A percentile compares a stretch with the other conserved stretches of the same genome.
These are phyloP conservation scores for Rubia tinctorum DNA, from an alignment of 305 asterid genomes.

Conservation along the genomic window DNA sequence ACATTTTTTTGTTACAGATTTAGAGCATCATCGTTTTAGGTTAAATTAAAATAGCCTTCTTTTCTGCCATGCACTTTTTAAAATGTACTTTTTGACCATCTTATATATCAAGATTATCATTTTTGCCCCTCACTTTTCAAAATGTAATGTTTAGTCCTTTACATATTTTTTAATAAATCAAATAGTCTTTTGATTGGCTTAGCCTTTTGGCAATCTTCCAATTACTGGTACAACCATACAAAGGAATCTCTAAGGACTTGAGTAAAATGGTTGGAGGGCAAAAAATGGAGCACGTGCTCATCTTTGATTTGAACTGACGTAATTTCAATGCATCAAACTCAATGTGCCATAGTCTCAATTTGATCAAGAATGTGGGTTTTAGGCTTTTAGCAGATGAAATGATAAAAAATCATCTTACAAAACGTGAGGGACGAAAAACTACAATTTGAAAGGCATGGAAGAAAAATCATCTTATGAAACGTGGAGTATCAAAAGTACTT, in stretches of 20 bases:
- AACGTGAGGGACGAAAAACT: not conserved
- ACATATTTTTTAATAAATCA: not conserved
- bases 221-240: not conserved
- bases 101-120: not conserved
- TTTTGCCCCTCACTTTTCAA: not conserved
- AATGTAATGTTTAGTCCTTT: not conserved
- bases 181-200: not conserved
- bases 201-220: not conserved
- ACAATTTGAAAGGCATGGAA: not conserved
- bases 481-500: not conserved
- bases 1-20: not conserved
- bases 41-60: not conserved
- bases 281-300: not conserved
- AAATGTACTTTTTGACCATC: not conserved
- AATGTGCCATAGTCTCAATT: not conserved
- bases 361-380: not conserved
- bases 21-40: not conserved
- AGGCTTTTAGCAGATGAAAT: no score
- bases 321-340: not conserved
- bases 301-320: not conserved
- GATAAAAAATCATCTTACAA: no score
- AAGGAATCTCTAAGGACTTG: not conserved
- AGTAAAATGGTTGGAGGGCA: not conserved
- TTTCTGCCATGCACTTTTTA: not conserved
- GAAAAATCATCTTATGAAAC: not conserved